Base-by-base conservation (phyloP, 306 rosid genomes). In the Cyamopsis tetragonoloba region DNA sequence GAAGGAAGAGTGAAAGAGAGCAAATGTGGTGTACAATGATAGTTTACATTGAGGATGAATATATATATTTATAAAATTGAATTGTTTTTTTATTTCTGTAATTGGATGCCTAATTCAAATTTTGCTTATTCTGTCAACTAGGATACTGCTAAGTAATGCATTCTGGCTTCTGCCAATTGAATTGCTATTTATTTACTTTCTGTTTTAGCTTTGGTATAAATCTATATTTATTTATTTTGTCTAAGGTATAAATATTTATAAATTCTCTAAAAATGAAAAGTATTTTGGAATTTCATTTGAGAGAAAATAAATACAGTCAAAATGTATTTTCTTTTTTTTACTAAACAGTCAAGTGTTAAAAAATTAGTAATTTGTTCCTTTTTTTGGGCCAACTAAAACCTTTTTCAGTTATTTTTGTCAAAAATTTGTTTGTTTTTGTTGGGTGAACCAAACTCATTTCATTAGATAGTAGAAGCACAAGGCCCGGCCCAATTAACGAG, bases 31-130 rank as follows among this genome's bases (percentile, higher is more conserved):
- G 61, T 51, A 64, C 53, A 50, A 48, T 67, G 11, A 19, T 13
- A 31, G 51, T 66, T 46, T n/a, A 15, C 48, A 44, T 47, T 19
- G 26, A 39, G 23, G 19, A 27, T 12, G 24, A 7, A 53, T 41
- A 38, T 54, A 17, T 7, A 64, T 13, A 32, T n/a, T n/a, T n/a
- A 43, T 32, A 62, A 71, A 68, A 62, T 62, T 62, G 68, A 57
- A 62, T 73, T 47, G 19, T 26, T 53, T 61, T 23, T 62, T 75
- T 38, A 26, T 48, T 32, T 9, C 18, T 51, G 61, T 61, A 48
- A 53, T 37, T 65, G 65, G 22, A 48, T 48, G 22, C 43, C 13
- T 47, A 55, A 50, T 37, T 39, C 27, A 43, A 49, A 13, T 30
- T 68, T 68, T 65, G 54, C 28, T 41, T 41, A 23, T 72, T 65